Evolutionary conservation across 1,284 basidiomycete genomes (phyloP), one percentile per base, ranked within the genome.

Genomic region (Rugiboletus extremiorientalis): DNA sequence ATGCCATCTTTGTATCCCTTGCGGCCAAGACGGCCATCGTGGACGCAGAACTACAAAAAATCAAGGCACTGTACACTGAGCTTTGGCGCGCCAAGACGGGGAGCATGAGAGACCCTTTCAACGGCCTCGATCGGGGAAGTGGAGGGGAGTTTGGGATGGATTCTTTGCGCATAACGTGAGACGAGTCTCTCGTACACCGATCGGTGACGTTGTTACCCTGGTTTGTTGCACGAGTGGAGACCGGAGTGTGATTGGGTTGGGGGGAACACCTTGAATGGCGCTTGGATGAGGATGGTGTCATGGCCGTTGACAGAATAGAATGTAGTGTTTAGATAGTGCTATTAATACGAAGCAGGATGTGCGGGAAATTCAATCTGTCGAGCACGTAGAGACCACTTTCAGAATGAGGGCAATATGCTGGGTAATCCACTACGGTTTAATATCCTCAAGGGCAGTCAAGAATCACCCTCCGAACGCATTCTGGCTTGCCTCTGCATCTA

Each of bases 51-150:
- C 68, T 92, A 38, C 85, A 89, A 67, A 86, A 85, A 71, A 79
- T 91, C 64, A 89, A 89, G 69, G 70, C 68, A 23, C 63, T 80
- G 30, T 83, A 83, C 56, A 79, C 79, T 2, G 79, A 83, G 57
- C 74, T 89, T 11, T 90, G 87, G 86, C 80, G 87, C 22, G 74
- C 79, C 15, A 84, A 84, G 67, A 89, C 85, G 15, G 86, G 86
- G 20, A 89, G 86, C 63, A 83, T 85, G 73, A 77, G 87, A 59
- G 88, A 90, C 68, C 88, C 88, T 7, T 90, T 90, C 67, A 83
- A 84, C 62, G 84, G 85, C 53, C 73, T 83, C 45, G 85, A 86
- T 66, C 79, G 81, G 51, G 76, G 78, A 6, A 72, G 65, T 48
- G 78, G 77, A 33, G 76, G 74, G 28, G 85, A 86, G 55, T 78